These are phyloP conservation scores for Carnegiea gigantea DNA, from an alignment of 179 eudicot species.

Conservation along the genomic window DNA sequence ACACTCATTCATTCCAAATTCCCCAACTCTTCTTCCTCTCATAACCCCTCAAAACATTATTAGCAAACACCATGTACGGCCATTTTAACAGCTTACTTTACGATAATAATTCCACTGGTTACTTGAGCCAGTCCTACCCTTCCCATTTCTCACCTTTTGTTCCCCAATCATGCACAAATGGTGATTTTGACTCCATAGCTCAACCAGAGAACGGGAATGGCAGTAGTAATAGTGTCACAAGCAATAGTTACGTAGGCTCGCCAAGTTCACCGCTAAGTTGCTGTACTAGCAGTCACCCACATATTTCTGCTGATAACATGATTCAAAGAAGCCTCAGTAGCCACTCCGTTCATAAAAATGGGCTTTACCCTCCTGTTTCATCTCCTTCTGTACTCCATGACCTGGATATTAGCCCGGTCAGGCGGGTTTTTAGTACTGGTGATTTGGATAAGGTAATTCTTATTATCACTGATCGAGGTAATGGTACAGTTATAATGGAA, in stretches of 20 bases:
- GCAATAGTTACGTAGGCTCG: conserved; percentile 46
- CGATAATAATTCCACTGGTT: conserved; percentile 27
- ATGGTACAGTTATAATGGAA: background rate
- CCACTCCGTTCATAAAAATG: conserved; percentile 30
- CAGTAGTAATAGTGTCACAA: conserved; percentile 42
- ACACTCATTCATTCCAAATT: conserved; percentile 22
- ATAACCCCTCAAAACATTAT: background rate
- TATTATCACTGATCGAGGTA: background rate
- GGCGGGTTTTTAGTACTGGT: conserved; percentile 61
- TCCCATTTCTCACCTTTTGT: conserved; percentile 25
- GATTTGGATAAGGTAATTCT: conserved; percentile 60
- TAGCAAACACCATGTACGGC: conserved; percentile 45
- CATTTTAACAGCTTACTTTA: conserved; percentile 29
- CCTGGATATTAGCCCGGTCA: conserved; percentile 35
- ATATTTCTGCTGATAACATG: conserved; percentile 24
- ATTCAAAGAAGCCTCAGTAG: conserved; percentile 52
- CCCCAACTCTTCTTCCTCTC: background rate
- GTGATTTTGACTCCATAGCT: conserved; percentile 37
- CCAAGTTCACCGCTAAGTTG: conserved; percentile 49
- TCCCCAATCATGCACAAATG: conserved; percentile 29
- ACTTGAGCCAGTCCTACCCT: conserved; percentile 36
- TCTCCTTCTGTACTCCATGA: conserved; percentile 31
- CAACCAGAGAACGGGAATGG: conserved; percentile 25
- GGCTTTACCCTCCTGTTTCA: conserved; percentile 25
- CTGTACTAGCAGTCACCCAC: conserved; percentile 33